Percentiles rank a stretch among this genome's conserved stretches.
These are phyloP conservation scores for Lumnitzera littorea DNA, from an alignment of 345 rosid species.

Conservation along the genomic window DNA sequence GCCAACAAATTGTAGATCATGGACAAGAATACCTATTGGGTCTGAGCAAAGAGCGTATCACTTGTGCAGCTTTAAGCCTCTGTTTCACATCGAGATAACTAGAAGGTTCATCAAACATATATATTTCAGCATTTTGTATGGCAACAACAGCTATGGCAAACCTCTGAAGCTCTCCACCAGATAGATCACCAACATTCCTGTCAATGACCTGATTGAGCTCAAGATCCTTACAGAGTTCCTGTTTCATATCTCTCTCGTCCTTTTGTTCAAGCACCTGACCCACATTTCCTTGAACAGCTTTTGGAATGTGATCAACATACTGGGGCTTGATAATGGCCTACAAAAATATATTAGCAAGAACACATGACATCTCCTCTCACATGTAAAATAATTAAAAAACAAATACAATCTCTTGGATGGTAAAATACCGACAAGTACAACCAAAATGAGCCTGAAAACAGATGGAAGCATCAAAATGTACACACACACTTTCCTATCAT, in stretches of 20 bases:
- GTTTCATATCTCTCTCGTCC: constrained; percentile 76
- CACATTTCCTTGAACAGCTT: constrained; percentile 90
- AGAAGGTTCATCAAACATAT: constrained; percentile 99
- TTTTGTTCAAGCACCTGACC: constrained; percentile 92
- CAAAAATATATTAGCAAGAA: neutral
- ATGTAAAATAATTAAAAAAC: neutral
- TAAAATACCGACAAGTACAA: too few species aligned
- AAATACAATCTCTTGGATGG: neutral
- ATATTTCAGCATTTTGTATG: constrained; percentile 95
- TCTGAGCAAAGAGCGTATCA: constrained; percentile 78
- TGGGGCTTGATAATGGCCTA: constrained; percentile 99
- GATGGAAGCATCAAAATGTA: too few species aligned
- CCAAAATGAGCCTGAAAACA: too few species aligned
- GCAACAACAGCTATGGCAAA: constrained; percentile 97
- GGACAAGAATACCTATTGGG: constrained; percentile 53
- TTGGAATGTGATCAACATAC: constrained; percentile 95
- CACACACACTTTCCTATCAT: too few species aligned
- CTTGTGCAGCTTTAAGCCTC: constrained; percentile 98
- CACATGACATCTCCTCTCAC: too few species aligned
- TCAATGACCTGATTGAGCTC: constrained; percentile 92
- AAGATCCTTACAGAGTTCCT: constrained; percentile 69
- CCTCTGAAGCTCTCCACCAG: constrained; percentile 98
- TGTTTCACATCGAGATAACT: constrained; percentile 99
- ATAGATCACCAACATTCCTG: constrained; percentile 81
- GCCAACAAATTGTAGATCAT: constrained; percentile 4